Percentiles rank a stretch among this genome's conserved stretches.
Evolutionary conservation across 305 asterid species (phyloP).

Genomic region (Stenogyne calaminthoides): DNA sequence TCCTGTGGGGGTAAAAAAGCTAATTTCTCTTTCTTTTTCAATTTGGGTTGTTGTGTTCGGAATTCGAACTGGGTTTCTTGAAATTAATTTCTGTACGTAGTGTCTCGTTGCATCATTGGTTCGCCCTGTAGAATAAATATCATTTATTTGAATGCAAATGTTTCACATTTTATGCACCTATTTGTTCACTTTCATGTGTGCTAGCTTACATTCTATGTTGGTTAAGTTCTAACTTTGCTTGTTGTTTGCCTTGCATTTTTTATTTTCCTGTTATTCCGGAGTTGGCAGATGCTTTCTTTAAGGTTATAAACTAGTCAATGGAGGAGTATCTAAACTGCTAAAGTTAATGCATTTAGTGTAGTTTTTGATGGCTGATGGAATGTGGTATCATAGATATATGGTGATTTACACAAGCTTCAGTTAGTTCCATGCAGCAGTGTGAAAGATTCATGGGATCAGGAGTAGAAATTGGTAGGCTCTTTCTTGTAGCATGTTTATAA

Average conservation of each 20-base stretch:
- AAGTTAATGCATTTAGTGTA: not conserved
- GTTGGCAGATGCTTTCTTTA: not conserved
- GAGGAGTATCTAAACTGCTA: not conserved
- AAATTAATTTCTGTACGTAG: not conserved
- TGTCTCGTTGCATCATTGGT: conserved; percentile 11
- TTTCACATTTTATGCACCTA: conserved; percentile 10
- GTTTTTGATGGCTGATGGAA: not conserved
- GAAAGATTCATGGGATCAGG: not conserved
- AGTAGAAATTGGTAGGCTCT: not conserved
- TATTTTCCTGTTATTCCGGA: conserved; percentile 1
- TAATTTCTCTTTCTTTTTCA: not conserved
- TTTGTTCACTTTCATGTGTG: conserved; percentile 5
- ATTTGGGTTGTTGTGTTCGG: conserved; percentile 8
- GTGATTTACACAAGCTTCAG: not conserved
- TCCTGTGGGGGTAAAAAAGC: conserved; percentile 23
- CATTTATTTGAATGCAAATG: conserved; percentile 8
- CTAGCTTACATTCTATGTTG: not conserved
- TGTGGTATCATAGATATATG: not conserved
- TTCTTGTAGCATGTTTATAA: not conserved
- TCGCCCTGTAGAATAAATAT: conserved; percentile 16
- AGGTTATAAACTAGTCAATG: not conserved
- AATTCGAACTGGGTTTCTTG: conserved; percentile 18
- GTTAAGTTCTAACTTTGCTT: not conserved
- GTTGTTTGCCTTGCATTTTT: conserved; percentile 7
- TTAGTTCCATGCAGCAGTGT: not conserved